phyloP scores from a whole-genome alignment of 2,329 filamentous ascomycete genomes.

The Raffaelea arxii region DNA sequence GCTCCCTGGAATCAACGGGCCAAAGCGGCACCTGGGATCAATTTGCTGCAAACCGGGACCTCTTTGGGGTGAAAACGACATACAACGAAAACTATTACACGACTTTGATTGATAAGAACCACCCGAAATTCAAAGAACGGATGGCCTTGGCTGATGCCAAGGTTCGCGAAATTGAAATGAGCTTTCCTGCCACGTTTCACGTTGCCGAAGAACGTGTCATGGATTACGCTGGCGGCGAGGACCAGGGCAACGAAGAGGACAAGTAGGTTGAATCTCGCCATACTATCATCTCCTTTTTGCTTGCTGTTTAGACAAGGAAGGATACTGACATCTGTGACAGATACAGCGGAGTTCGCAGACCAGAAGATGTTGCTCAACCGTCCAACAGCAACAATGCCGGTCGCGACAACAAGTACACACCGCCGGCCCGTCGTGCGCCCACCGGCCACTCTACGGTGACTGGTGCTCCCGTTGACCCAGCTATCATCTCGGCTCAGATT shows the following conservation, averaged over 20 bases:
- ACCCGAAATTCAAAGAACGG: slow-evolving; percentile 72
- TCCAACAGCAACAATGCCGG: slow-evolving; percentile 25
- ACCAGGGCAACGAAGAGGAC: slow-evolving; percentile 79
- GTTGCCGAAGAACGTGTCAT: slow-evolving; percentile 81
- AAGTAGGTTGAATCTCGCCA: slow-evolving; percentile 46
- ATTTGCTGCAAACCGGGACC: slow-evolving; percentile 78
- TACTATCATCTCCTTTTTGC: background rate
- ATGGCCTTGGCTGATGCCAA: slow-evolving; percentile 72
- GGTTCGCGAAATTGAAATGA: slow-evolving; percentile 81
- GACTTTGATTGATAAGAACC: slow-evolving; percentile 73
- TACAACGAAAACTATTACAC: slow-evolving; percentile 96
- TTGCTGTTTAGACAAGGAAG: background rate
- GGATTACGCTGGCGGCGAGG: slow-evolving; percentile 52
- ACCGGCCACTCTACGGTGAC: slow-evolving; percentile 62
- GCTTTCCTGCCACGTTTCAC: slow-evolving; percentile 64
- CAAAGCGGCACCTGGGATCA: slow-evolving; percentile 68
- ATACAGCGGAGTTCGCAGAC: slow-evolving; percentile 84
- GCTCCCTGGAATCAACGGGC: slow-evolving; percentile 56
- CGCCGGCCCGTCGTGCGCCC: slow-evolving; percentile 76
- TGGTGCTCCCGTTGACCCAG: slow-evolving; percentile 73
- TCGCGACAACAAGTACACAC: slow-evolving; percentile 68
- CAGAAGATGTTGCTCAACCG: slow-evolving; percentile 61
- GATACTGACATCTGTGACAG: slow-evolving; percentile 27
- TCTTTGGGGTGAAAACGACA: slow-evolving; percentile 79
- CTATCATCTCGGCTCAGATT: slow-evolving; percentile 83